Base-by-base conservation (phyloP, 2,329 filamentous ascomycete genomes). In the Myriangium duriaei region DNA sequence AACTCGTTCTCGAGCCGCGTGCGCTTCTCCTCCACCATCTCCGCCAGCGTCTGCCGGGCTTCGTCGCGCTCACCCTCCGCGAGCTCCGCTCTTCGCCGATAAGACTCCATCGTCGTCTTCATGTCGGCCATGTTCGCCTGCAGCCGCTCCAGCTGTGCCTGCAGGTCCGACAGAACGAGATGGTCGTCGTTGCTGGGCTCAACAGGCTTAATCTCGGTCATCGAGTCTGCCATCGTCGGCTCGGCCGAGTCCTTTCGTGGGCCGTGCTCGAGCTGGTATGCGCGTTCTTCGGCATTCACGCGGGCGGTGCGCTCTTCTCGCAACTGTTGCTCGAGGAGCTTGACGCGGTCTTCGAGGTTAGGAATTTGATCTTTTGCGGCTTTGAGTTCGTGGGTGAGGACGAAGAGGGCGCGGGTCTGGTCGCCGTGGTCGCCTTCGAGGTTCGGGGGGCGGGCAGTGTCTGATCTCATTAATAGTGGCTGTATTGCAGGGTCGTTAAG, bases 281-380 rank as follows among this genome's bases (percentile, higher is more conserved):
- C 81, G 38, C 82, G 68, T 43, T 91, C 81, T 57, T 98, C 91
- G 0, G 88, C 88, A 37, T 76, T 70, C 51, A 92, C 79, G 40
- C 91, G 74, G 17, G 87, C 87, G 46, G 76, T 72, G 16, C 85
- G 74, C 59, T 98, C 91, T 52, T 80, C 77, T 34, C 71, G 74
- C 30, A 96, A 65, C 61, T 83, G 69, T 41, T 75, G 71, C 55
- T 96, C 88, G 10, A 96, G 64, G 49, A 87, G 81, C 48, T 78
- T 80, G 57, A 96, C 77, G 18, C 82, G 77, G 30, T 76, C 70
- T 35, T 75, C 77, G 55, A 95, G 86, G n/a, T 69, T 72, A 51
- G 92, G 86, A 30, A 95, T 75, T 54, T 95, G 87, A 49, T 80
- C 81, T 62, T 84, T 92, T 7, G 87, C 82, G 42, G 74, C 76